Conservation (phyloP, 176 grass and related monocot genomes). For the Triticum timopheevii region DNA sequence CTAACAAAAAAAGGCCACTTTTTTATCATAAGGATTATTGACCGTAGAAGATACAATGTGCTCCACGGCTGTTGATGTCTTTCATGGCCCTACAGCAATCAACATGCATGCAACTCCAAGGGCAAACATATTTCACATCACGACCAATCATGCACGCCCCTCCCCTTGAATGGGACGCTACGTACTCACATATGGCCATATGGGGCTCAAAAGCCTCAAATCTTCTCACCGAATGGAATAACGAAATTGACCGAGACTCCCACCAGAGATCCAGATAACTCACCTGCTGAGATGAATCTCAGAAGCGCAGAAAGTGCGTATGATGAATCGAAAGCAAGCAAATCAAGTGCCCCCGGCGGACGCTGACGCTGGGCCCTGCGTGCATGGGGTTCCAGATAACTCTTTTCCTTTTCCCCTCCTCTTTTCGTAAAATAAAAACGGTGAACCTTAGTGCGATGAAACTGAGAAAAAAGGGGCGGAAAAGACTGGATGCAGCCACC, state of each 20-base stretch:
- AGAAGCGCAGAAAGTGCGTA: too few relatives aligned
- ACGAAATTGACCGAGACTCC: neutral
- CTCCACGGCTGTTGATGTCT: neutral
- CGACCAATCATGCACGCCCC: neutral
- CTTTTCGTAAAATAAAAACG: too few relatives aligned
- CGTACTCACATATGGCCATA: neutral
- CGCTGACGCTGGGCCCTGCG: neutral
- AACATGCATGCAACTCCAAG: constrained; percentile 1
- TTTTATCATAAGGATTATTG: neutral
- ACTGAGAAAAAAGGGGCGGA: neutral
- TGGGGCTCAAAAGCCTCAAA: neutral
- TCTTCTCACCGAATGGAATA: neutral
- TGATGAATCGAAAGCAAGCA: neutral
- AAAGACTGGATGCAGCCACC: constrained; percentile 13
- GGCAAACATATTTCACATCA: constrained; percentile 15
- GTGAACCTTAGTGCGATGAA: too few relatives aligned
- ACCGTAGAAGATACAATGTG: neutral
- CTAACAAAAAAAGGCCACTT: neutral
- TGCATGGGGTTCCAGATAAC: neutral
- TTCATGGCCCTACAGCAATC: constrained; percentile 1
- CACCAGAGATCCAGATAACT: neutral
- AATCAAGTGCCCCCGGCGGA: neutral
- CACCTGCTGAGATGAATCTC: neutral
- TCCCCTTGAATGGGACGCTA: constrained; percentile 3
- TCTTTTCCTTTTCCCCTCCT: too few relatives aligned